These are phyloP conservation scores for Lathyrus oleraceus DNA, from an alignment of 306 rosid genomes.

Conservation along the genomic window DNA sequence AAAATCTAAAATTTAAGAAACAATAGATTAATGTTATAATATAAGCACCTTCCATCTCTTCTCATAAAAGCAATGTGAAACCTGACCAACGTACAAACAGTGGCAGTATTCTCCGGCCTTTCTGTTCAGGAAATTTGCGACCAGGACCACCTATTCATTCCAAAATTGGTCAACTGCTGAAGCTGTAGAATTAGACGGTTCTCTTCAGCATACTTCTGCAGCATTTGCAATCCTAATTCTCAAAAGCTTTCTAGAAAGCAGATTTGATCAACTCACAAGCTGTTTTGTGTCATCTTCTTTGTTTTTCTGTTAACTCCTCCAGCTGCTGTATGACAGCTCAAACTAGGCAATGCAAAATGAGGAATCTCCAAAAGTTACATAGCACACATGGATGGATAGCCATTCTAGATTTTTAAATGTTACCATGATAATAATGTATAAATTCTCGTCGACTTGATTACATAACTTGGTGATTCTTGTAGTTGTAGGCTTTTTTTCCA, in stretches of 20 bases:
- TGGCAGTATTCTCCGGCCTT: slow-evolving; percentile 47
- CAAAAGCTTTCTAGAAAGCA: neutral
- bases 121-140: slow-evolving; percentile 46
- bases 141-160: slow-evolving; percentile 59
- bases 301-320: neutral
- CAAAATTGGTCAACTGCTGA: neutral
- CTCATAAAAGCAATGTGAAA: slow-evolving; percentile 83
- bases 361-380: neutral
- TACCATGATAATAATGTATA: neutral
- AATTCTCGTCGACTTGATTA: slow-evolving; percentile 2
- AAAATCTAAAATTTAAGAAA: neutral
- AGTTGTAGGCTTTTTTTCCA: neutral
- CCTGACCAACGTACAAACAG: slow-evolving; percentile 64
- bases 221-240: slow-evolving; percentile 3
- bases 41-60: slow-evolving; percentile 76
- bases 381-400: neutral
- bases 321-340: slow-evolving; percentile 1
- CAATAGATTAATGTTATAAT: neutral
- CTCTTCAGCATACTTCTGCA: slow-evolving; percentile 1
- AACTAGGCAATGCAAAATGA: no score
- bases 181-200: slow-evolving; percentile 3
- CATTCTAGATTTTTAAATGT: neutral
- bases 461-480: neutral
- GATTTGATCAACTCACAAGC: neutral
- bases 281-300: neutral